Evolutionary conservation across 805 yeast genomes (phyloP).

Genomic region (Cyberlindnera saturnus): DNA sequence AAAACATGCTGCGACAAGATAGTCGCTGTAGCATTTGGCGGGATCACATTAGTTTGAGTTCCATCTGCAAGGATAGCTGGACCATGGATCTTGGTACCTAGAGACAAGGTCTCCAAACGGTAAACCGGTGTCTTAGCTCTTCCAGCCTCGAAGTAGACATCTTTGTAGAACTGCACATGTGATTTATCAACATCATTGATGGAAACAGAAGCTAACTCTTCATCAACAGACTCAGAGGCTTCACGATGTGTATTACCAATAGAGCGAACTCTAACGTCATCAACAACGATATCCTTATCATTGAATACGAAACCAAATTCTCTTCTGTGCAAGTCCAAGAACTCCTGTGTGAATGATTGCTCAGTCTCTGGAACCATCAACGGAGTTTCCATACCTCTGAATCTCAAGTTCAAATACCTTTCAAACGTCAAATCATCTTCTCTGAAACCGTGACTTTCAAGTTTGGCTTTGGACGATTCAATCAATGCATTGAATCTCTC

Average conservation of each 20-base stretch:
- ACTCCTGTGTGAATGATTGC: conserved; percentile 36
- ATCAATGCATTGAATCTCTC: conserved; percentile 40
- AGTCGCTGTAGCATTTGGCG: conserved; percentile 53
- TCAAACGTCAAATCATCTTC: conserved; percentile 45
- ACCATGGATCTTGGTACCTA: conserved; percentile 53
- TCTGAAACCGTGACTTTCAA: conserved; percentile 48
- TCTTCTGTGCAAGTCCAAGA: conserved; percentile 49
- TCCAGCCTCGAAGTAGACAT: conserved; percentile 52
- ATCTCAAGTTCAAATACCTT: conserved; percentile 69
- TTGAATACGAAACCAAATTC: conserved; percentile 70
- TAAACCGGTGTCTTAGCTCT: conserved; percentile 49
- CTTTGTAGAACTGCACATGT: conserved; percentile 31
- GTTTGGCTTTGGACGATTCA: conserved; percentile 34
- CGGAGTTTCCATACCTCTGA: conserved; percentile 85
- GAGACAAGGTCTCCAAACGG: conserved; percentile 42
- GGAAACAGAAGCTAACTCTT: conserved; percentile 40
- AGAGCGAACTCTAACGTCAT: conserved; percentile 70
- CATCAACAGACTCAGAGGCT: conserved; percentile 39
- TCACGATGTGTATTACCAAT: conserved; percentile 53
- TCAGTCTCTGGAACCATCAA: conserved; percentile 50
- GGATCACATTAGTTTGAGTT: conserved; percentile 73
- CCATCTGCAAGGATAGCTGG: conserved; percentile 77
- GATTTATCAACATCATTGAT: conserved; percentile 20
- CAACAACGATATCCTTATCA: conserved; percentile 54
- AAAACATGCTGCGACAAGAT: conserved; percentile 59